phyloP scores from a whole-genome alignment of 768 basidiomycete genomes.

The Tylopilus felleus region DNA sequence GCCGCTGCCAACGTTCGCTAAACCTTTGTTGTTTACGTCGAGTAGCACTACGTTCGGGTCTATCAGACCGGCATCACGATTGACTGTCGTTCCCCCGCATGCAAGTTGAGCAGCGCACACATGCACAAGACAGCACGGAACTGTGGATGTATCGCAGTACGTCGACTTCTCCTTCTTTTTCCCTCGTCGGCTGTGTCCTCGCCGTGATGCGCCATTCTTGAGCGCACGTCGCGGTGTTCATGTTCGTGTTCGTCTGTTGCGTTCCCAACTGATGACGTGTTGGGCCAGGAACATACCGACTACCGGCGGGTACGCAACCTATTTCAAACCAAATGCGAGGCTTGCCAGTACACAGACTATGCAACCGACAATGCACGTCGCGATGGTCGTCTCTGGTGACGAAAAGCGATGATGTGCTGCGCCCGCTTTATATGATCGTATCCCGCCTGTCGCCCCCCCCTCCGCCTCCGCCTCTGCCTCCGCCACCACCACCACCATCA shows the following conservation, averaged over 20 bases:
- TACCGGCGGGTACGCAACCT: slow-evolving; percentile 58
- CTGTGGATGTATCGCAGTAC: slow-evolving; percentile 52
- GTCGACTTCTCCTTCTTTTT: background rate
- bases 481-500: slow-evolving; percentile 6
- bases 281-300: slow-evolving; percentile 39
- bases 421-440: background rate
- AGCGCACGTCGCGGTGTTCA: background rate
- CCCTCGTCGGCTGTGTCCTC: background rate
- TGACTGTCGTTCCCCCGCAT: slow-evolving; percentile 52
- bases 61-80: slow-evolving; percentile 59
- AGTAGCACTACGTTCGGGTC: slow-evolving; percentile 58
- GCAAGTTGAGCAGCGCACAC: slow-evolving; percentile 55
- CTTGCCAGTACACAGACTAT: slow-evolving; percentile 41
- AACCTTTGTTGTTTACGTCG: background rate
- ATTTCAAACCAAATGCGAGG: slow-evolving; percentile 63
- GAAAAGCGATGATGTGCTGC: background rate
- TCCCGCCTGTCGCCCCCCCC: background rate
- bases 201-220: background rate
- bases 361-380: slow-evolving; percentile 24
- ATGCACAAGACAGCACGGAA: slow-evolving; percentile 55
- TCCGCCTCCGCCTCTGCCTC: slow-evolving; percentile 4
- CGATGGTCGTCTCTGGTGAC: slow-evolving; percentile 23
- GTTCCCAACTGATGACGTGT: slow-evolving; percentile 1
- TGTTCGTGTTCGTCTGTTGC: background rate
- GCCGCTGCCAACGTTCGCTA: slow-evolving; percentile 4